A percentile compares a stretch with the other conserved stretches of the same genome.
Evolutionary conservation across 768 basidiomycete genomes (phyloP).

Genomic region (Tricholoma saponaceum): DNA sequence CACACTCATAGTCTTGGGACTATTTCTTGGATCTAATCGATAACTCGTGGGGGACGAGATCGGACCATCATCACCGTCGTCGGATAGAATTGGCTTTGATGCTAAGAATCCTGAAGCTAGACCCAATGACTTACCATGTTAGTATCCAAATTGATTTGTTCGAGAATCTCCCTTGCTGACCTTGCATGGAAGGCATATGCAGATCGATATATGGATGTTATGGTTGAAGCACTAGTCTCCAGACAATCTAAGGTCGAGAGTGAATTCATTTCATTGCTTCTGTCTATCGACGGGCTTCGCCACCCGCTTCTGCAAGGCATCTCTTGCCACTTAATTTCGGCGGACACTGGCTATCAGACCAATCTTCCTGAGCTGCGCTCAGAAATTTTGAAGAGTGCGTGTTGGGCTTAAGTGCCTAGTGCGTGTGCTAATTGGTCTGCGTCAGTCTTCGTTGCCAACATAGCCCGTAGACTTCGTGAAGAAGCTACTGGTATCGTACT

Average conservation of each 20-base stretch:
- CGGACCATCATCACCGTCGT: conserved; percentile 16
- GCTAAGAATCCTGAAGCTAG: conserved; percentile 48
- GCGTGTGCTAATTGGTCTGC: not conserved
- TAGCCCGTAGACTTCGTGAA: conserved; percentile 30
- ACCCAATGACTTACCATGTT: conserved; percentile 60
- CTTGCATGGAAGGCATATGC: conserved; percentile 33
- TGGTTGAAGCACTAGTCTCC: conserved; percentile 51
- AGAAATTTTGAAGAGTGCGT: conserved; percentile 12
- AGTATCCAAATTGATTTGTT: conserved; percentile 15
- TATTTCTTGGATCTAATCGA: conserved; percentile 47
- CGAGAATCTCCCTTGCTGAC: not conserved
- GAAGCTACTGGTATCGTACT: conserved; percentile 18
- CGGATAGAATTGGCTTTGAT: conserved; percentile 64
- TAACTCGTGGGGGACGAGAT: conserved; percentile 46
- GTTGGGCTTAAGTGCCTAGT: not conserved
- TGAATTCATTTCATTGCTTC: conserved; percentile 51
- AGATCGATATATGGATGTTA: conserved; percentile 48
- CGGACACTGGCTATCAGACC: not conserved
- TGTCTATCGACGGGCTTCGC: conserved; percentile 40
- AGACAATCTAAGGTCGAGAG: conserved; percentile 48
- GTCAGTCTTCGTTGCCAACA: conserved; percentile 44
- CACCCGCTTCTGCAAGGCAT: conserved; percentile 8
- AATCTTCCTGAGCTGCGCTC: conserved; percentile 16
- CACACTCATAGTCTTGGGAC: conserved; percentile 53
- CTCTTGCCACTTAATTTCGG: not conserved